Percentiles rank a stretch among this genome's conserved stretches.
Conservation (phyloP, 805 yeast species). For the Zygoascus flipseniorum region DNA sequence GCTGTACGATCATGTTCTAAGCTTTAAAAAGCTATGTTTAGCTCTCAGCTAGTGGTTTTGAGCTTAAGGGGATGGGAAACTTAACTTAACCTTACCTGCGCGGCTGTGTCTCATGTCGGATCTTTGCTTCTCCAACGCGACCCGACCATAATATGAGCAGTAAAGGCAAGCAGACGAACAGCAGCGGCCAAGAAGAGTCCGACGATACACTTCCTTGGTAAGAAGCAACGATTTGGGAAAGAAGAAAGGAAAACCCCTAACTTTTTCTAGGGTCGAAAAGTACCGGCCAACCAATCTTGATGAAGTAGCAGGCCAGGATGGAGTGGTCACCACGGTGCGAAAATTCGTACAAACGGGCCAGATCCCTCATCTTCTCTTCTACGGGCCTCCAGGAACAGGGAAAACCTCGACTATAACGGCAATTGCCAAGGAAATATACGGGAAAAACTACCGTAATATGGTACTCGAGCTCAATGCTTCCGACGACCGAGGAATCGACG, state of each 20-base stretch:
- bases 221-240: slow-evolving; percentile 6
- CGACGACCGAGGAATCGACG: slow-evolving; percentile 96
- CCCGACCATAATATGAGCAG: not conserved
- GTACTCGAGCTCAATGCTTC: slow-evolving; percentile 93
- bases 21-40: no score
- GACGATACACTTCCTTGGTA: slow-evolving; percentile 9
- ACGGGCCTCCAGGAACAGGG: slow-evolving; percentile 95
- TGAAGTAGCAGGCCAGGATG: slow-evolving; percentile 87
- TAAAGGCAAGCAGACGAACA: not conserved
- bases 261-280: slow-evolving; percentile 66
- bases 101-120: no score
- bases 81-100: no score
- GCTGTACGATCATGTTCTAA: no score
- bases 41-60: no score
- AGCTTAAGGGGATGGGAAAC: no score
- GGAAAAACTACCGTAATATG: slow-evolving; percentile 74
- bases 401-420: slow-evolving; percentile 86
- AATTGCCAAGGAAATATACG: slow-evolving; percentile 79
- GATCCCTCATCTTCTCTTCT: slow-evolving; percentile 85
- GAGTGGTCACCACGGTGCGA: slow-evolving; percentile 75
- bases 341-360: slow-evolving; percentile 76
- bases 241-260: slow-evolving; percentile 7
- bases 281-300: slow-evolving; percentile 80
- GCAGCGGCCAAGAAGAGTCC: not conserved
- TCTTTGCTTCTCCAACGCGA: not conserved